These are phyloP conservation scores for Aureobasidium sp. DNA, from an alignment of 2,329 filamentous ascomycete genomes.

Conservation along the genomic window DNA sequence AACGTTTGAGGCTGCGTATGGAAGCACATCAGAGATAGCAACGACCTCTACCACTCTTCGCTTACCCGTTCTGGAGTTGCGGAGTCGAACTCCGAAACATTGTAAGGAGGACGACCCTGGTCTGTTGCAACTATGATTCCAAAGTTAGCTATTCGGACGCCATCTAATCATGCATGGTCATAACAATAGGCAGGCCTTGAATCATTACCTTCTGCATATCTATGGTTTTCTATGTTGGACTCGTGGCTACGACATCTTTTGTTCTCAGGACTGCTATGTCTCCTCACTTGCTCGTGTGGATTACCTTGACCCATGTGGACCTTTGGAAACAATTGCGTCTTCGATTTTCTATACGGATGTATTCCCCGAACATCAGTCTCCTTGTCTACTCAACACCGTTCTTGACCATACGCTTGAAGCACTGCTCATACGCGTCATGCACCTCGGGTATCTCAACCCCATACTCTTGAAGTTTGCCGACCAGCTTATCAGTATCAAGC, in stretches of 20 bases:
- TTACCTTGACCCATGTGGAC: too few relatives aligned
- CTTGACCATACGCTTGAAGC: slow-evolving; percentile 55
- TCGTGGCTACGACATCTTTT: too few relatives aligned
- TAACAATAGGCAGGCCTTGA: too few relatives aligned
- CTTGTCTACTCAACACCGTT: background rate
- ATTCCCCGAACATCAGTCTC: background rate
- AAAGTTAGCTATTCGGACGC: too few relatives aligned
- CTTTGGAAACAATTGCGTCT: background rate
- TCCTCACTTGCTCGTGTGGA: too few relatives aligned
- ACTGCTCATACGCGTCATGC: slow-evolving; percentile 53
- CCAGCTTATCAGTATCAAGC: slow-evolving; percentile 56
- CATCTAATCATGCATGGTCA: too few relatives aligned
- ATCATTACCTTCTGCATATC: too few relatives aligned
- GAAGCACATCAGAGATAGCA: background rate
- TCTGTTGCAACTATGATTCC: background rate
- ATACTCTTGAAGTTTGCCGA: slow-evolving; percentile 54
- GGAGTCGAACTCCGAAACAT: background rate
- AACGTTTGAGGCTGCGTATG: background rate
- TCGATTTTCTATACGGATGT: background rate
- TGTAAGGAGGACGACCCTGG: background rate
- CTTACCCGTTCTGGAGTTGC: background rate
- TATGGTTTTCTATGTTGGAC: too few relatives aligned
- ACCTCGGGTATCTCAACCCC: slow-evolving; percentile 53
- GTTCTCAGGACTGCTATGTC: too few relatives aligned
- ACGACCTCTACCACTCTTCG: background rate